Evolutionary conservation across 805 yeast species (phyloP).

Genomic region (Candida yuanshanica): DNA sequence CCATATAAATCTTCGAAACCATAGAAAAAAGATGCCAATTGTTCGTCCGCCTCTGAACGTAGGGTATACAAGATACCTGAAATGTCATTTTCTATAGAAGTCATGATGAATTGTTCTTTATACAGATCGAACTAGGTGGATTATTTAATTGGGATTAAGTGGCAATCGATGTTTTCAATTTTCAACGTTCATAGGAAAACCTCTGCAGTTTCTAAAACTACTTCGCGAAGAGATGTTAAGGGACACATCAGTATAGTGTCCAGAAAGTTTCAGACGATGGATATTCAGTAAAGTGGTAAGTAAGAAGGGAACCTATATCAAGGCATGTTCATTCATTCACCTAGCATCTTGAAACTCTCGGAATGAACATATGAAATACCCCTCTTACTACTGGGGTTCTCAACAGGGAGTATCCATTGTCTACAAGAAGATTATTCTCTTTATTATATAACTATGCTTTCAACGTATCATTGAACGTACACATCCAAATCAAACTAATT

Average conservation of each 20-base stretch:
- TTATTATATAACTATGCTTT: not conserved
- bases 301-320: too few species aligned
- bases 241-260: not conserved
- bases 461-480: not conserved
- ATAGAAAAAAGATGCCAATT: conserved; percentile 54
- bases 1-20: conserved; percentile 81
- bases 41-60: conserved; percentile 61
- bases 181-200: not conserved
- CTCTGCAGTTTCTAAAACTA: not conserved
- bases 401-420: too few species aligned
- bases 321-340: too few species aligned
- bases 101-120: not conserved
- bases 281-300: too few species aligned
- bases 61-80: conserved; percentile 35
- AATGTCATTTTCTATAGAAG: conserved; percentile 13
- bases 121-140: not conserved
- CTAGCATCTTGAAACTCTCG: too few species aligned
- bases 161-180: not conserved
- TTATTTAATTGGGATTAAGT: not conserved
- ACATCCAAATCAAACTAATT: not conserved
- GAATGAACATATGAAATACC: too few species aligned
- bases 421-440: too few species aligned
- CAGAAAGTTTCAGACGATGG: too few species aligned
- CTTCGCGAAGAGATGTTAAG: not conserved
- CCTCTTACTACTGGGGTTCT: too few species aligned